Evolutionary conservation across 352 stramenopile genomes (phyloP), one percentile per base, ranked within the genome.

Genomic region (Pythium brassicae): DNA sequence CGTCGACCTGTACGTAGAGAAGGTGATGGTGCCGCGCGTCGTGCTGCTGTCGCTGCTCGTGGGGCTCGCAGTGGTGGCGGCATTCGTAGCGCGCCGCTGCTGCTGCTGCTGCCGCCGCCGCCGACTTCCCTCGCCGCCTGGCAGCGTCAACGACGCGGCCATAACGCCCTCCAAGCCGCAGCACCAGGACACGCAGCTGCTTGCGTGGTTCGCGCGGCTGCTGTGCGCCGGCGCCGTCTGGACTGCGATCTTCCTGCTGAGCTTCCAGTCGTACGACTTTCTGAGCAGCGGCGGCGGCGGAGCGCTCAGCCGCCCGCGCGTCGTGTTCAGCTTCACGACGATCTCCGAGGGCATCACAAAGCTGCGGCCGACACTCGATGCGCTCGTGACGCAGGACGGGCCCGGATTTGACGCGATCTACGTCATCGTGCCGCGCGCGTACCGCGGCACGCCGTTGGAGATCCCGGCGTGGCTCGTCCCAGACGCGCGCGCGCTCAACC

Each of bases 241-340:
- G 71, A 70, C 75, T 7, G 42, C 40, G 19, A 49, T 81, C 34
- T 66, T 78, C 26, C 54, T 83, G 7, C 68, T 63, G 34, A 68
- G 50, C 20, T 78, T 80, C 58, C 61, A 72, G 52, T 61, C 68
- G 23, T 76, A 68, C 37, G 66, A 59, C 3, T 40, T 54, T 37
- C 32, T 14, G 20, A 55, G 47, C 22, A 59, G 50, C n/a, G 46
- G 32, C n/a, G 61, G 66, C 55, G 62, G 60, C 32, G 49, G 49
- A 12, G 43, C 55, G 22, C 54, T 69, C 23, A 62, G 52, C 12
- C 67, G 62, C 26, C 72, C 74, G 2, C 72, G 70, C 22, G 65
- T 78, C 40, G 72, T 83, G 4, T 86, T 83, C 55, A 86, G 75
- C 64, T 81, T 86, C 56, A 86, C 75, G 19, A 81, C 75, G 4